phyloP scores from a whole-genome alignment of 768 basidiomycete species.

The Mycena floridula region DNA sequence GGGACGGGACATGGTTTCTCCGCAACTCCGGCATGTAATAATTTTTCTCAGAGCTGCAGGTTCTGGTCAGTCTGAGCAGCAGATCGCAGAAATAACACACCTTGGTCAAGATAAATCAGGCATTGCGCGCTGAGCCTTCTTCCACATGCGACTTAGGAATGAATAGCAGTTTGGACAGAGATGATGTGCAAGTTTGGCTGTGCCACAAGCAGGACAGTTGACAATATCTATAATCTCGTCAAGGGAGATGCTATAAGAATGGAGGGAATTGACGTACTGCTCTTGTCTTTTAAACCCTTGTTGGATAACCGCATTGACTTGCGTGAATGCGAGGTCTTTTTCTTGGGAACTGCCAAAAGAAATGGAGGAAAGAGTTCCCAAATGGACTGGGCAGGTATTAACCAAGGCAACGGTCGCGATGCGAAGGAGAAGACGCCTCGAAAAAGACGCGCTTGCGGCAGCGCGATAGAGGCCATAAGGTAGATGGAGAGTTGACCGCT shows the following conservation, averaged over 20 bases:
- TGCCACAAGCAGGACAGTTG: constrained; percentile 85
- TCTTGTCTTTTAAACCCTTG: constrained; percentile 92
- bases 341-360: constrained; percentile 90
- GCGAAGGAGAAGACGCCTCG: constrained; percentile 17
- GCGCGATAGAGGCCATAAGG: constrained; percentile 35
- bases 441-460: constrained; percentile 22
- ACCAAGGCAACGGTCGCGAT: constrained; percentile 20
- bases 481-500: constrained; percentile 6
- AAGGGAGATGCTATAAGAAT: neutral
- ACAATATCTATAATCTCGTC: constrained; percentile 64
- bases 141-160: constrained; percentile 61
- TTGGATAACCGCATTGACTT: constrained; percentile 95
- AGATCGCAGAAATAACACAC: neutral
- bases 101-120: constrained; percentile 31
- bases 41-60: too few species aligned
- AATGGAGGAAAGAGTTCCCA: constrained; percentile 82
- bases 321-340: constrained; percentile 86
- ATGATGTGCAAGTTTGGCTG: constrained; percentile 84
- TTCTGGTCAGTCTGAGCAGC: too few species aligned
- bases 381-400: constrained; percentile 35
- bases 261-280: constrained; percentile 46
- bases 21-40: too few species aligned
- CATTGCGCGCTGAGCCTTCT: constrained; percentile 24
- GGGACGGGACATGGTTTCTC: too few species aligned
- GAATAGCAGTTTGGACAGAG: constrained; percentile 80